Evolutionary conservation across 352 stramenopile genomes (phyloP).

Genomic region (Globisporangium carolinianum): DNA sequence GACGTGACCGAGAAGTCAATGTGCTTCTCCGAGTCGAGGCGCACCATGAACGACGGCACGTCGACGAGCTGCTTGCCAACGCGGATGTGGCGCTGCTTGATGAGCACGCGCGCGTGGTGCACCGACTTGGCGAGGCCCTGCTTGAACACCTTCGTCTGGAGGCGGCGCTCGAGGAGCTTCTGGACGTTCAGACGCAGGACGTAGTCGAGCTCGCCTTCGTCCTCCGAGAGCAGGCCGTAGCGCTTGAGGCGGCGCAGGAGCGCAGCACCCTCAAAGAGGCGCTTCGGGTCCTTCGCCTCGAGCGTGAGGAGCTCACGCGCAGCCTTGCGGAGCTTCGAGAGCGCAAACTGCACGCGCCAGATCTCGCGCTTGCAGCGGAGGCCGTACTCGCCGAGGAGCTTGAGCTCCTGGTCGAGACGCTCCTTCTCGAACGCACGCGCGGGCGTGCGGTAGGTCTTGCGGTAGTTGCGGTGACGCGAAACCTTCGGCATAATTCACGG

Average conservation of each 20-base stretch:
- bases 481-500: constrained; percentile 79
- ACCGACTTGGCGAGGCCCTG: constrained; percentile 99
- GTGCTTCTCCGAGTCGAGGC: constrained; percentile 98
- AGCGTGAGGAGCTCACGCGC: constrained; percentile 97
- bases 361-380: constrained; percentile 99
- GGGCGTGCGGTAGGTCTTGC: constrained; percentile 98
- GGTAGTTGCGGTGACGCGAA: constrained; percentile 88
- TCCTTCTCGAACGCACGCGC: constrained; percentile 99
- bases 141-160: constrained; percentile 99
- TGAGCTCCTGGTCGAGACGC: constrained; percentile 98
- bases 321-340: constrained; percentile 99
- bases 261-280: constrained; percentile 97
- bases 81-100: constrained; percentile 99
- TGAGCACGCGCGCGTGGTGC: constrained; percentile 98
- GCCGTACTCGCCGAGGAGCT: constrained; percentile 98
- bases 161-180: constrained; percentile 97
- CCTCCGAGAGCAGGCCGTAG: constrained; percentile 95
- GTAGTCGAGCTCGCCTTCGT: constrained; percentile 98
- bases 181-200: constrained; percentile 98
- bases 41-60: constrained; percentile 98
- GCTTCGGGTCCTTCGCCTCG: constrained; percentile 97
- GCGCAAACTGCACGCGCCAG: constrained; percentile 98
- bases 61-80: constrained; percentile 99
- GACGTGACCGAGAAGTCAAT: constrained; percentile 99
- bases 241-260: constrained; percentile 96